A percentile compares a stretch with the other conserved stretches of the same genome.
Evolutionary conservation across 2,329 filamentous ascomycete species (phyloP).

Genomic region (Monosporascus sp.): DNA sequence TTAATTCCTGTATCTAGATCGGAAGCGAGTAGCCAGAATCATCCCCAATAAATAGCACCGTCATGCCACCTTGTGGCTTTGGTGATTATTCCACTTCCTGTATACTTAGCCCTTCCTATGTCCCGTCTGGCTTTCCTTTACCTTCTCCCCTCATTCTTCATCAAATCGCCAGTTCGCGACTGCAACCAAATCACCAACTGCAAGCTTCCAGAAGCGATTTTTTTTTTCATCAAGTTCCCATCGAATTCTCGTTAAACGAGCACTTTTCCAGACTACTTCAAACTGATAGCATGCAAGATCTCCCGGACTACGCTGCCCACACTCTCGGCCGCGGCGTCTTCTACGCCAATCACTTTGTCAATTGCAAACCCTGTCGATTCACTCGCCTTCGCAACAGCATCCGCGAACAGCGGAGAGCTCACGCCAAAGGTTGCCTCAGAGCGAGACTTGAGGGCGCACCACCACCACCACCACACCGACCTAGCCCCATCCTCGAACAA

Average conservation of each 20-base stretch:
- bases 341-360: neutral
- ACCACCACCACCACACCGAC: neutral
- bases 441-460: neutral
- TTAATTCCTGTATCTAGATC: too few species aligned
- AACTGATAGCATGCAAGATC: neutral
- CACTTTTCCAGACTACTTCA: neutral
- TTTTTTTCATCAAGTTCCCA: neutral
- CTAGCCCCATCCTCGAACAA: neutral
- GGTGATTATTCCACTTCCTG: too few species aligned
- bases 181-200: neutral
- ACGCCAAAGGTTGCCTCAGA: neutral
- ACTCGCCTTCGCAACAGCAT: neutral
- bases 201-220: neutral
- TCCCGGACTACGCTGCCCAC: neutral
- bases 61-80: too few species aligned
- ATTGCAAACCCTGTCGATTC: neutral
- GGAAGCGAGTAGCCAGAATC: too few species aligned
- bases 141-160: neutral
- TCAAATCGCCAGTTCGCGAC: neutral
- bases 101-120: neutral
- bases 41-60: too few species aligned
- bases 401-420: neutral
- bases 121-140: neutral
- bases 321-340: neutral
- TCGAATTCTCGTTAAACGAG: neutral